These are phyloP conservation scores for sunflower (Helianthus annuus) DNA, from an alignment of 129 eudicot genomes.

Conservation along the genomic window HanXRQr2.0-SUNRISE NC_035441.2:172898559-172899058, in stretches of 20 bases:
- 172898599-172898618: slow-evolving; percentile 54
- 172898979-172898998: too few relatives aligned
- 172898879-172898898: too few relatives aligned
- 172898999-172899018: too few relatives aligned
- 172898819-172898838: too few relatives aligned
- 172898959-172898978: too few relatives aligned
- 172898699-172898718: slow-evolving; percentile 13
- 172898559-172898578: slow-evolving; percentile 50
- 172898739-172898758: not conserved
- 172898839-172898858: too few relatives aligned
- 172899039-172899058: too few relatives aligned
- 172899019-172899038: too few relatives aligned
- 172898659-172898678: slow-evolving; percentile 22
- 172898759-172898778: not conserved
- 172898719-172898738: not conserved
- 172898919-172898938: too few relatives aligned
- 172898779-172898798: not conserved
- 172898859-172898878: too few relatives aligned
- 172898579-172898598: slow-evolving; percentile 59
- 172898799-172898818: not conserved
- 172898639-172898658: slow-evolving; percentile 36
- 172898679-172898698: not conserved
- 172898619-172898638: slow-evolving; percentile 50
- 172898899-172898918: too few relatives aligned
- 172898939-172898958: too few relatives aligned